Evolutionary conservation across 768 basidiomycete genomes (phyloP).

Genomic region (Agaricus subrufescens): DNA sequence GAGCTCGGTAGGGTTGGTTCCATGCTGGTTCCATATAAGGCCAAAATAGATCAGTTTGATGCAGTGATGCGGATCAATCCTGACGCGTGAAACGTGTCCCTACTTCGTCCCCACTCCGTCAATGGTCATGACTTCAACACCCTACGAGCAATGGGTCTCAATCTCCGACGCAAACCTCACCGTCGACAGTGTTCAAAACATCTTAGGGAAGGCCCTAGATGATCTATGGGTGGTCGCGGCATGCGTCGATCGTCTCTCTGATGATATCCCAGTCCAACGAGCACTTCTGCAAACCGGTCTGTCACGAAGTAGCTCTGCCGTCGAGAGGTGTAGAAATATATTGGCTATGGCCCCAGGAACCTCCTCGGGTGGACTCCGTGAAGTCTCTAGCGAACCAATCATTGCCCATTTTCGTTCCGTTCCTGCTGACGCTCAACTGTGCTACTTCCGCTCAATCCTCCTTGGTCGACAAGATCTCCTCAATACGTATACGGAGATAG

Average conservation of each 20-base stretch:
- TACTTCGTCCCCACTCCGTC: conserved; percentile 9
- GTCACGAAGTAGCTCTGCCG: conserved; percentile 46
- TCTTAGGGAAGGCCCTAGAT: conserved; percentile 50
- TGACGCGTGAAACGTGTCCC: not conserved
- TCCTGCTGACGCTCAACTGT: conserved; percentile 62
- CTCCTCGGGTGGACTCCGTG: conserved; percentile 2
- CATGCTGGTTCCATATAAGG: too few relatives aligned
- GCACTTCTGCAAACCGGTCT: conserved; percentile 62
- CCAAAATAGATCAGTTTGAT: too few relatives aligned
- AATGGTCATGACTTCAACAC: conserved; percentile 30
- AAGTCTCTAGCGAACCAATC: conserved; percentile 23
- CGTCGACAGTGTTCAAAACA: conserved; percentile 36
- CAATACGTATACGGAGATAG: conserved; percentile 68
- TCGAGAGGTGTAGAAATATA: conserved; percentile 41
- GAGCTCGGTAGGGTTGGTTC: too few relatives aligned
- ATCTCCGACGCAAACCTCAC: conserved; percentile 59
- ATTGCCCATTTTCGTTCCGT: conserved; percentile 49
- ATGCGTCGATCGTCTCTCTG: conserved; percentile 61
- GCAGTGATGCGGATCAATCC: conserved; percentile 2
- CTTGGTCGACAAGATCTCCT: conserved; percentile 64
- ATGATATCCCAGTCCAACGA: conserved; percentile 50
- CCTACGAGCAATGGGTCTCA: conserved; percentile 49
- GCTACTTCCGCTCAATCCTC: conserved; percentile 61
- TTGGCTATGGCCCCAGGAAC: conserved; percentile 12
- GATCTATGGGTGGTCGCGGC: conserved; percentile 80